These are phyloP conservation scores for Apiotrichum laibachii DNA, from an alignment of 1,284 basidiomycete genomes.

Conservation along the genomic window DNA sequence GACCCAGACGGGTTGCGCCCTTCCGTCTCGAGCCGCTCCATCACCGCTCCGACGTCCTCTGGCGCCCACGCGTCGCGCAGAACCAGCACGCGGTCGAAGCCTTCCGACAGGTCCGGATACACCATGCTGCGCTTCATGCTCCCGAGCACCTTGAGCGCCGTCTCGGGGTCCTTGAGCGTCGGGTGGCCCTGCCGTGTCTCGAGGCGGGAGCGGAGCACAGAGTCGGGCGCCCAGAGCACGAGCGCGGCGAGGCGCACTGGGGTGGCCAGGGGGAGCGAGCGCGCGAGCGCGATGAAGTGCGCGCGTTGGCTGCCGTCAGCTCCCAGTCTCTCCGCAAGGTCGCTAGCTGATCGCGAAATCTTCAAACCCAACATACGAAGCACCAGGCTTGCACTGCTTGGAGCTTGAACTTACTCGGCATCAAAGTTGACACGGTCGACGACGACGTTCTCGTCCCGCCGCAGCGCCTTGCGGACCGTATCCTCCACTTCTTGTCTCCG, in stretches of 20 bases:
- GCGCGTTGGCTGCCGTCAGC: conserved; percentile 38
- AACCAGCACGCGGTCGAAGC: conserved; percentile 17
- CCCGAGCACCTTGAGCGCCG: conserved; percentile 38
- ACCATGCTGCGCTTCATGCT: conserved; percentile 35
- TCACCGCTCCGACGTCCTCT: not conserved
- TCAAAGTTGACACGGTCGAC: conserved; percentile 50
- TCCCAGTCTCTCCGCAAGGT: not conserved
- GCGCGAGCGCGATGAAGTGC: conserved; percentile 44
- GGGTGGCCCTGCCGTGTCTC: conserved; percentile 37
- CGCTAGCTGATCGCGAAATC: not conserved
- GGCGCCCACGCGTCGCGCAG: not conserved
- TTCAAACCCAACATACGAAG: not conserved
- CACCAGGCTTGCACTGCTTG: too few species aligned
- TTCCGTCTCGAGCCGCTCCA: not conserved
- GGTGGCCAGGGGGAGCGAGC: not conserved
- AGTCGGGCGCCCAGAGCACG: conserved; percentile 22
- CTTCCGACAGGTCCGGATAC: conserved; percentile 26
- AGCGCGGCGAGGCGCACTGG: conserved; percentile 24
- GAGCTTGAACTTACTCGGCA: conserved; percentile 33
- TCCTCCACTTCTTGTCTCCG: conserved; percentile 46
- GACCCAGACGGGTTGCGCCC: not conserved
- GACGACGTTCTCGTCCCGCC: conserved; percentile 41
- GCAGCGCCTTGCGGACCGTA: conserved; percentile 29
- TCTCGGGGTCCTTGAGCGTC: conserved; percentile 39
- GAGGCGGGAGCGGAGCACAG: conserved; percentile 36